A percentile compares a stretch with the other conserved stretches of the same genome.
Conservation (phyloP, 345 rosid genomes). For the Bruguiera gymnorhiza region DNA sequence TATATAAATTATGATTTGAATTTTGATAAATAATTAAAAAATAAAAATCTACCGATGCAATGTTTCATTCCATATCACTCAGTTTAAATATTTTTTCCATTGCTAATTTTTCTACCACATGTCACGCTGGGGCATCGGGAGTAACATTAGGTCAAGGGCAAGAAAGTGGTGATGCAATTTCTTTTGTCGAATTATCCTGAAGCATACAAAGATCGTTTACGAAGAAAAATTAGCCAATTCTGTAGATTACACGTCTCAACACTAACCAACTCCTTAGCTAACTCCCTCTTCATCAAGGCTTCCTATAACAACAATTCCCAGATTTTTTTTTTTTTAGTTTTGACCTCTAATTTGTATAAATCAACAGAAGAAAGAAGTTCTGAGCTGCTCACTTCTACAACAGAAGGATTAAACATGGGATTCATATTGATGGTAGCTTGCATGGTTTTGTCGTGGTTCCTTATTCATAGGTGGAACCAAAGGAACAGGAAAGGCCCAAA, state of each 20-base stretch:
- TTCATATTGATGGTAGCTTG: slow-evolving; percentile 35
- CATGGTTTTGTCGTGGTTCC: slow-evolving; percentile 56
- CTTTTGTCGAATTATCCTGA: not conserved
- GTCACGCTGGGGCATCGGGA: not conserved
- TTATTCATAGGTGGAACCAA: slow-evolving; percentile 70
- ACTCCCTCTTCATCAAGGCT: slow-evolving; percentile 1
- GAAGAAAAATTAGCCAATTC: slow-evolving; percentile 22
- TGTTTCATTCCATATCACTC: too few relatives aligned
- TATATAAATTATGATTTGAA: too few relatives aligned
- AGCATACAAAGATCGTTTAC: slow-evolving; percentile 42
- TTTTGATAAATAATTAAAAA: too few relatives aligned
- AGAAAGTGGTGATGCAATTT: slow-evolving; percentile 3
- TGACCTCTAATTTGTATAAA: too few relatives aligned
- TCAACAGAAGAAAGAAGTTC: slow-evolving; percentile 13
- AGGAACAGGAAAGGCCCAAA: slow-evolving; percentile 70
- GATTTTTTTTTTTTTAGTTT: not conserved
- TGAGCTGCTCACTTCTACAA: slow-evolving; percentile 4
- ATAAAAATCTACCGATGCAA: too few relatives aligned
- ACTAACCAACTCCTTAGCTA: slow-evolving; percentile 22
- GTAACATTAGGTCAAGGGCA: slow-evolving; percentile 15
- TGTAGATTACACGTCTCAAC: slow-evolving; percentile 18
- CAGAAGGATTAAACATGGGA: slow-evolving; percentile 38
- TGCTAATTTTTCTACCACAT: not conserved
- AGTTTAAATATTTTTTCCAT: not conserved
- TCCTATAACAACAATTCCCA: not conserved